phyloP scores from a whole-genome alignment of 805 yeast genomes.

The Starmerella potacharoeniae region DNA sequence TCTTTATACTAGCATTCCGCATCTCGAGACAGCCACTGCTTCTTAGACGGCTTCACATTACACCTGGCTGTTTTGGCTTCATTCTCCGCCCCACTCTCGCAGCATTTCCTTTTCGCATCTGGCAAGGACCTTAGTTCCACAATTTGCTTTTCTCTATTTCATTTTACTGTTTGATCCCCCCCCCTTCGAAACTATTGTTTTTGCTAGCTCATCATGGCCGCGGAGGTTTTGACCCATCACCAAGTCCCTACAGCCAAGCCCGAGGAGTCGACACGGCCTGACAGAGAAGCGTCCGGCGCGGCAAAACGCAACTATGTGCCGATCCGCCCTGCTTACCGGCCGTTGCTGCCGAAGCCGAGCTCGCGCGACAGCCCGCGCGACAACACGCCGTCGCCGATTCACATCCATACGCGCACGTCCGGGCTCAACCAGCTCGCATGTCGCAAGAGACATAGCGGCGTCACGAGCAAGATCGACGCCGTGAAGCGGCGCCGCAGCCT shows the following conservation, averaged over 20 bases:
- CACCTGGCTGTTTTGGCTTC: background rate
- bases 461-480: background rate
- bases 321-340: slow-evolving; percentile 29
- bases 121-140: background rate
- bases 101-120: no score
- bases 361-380: slow-evolving; percentile 8
- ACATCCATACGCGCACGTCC: slow-evolving; percentile 15
- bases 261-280: background rate
- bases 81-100: no score
- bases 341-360: slow-evolving; percentile 28
- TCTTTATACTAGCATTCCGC: background rate
- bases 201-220: slow-evolving; percentile 1
- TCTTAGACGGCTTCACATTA: background rate
- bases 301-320: slow-evolving; percentile 23
- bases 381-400: slow-evolving; percentile 8
- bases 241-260: background rate
- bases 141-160: background rate
- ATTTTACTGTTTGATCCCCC: background rate
- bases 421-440: slow-evolving; percentile 1
- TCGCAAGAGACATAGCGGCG: slow-evolving; percentile 2
- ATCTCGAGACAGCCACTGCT: background rate
- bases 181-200: background rate
- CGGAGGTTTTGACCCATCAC: background rate
- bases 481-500: slow-evolving; percentile 5
- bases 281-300: background rate